phyloP scores from a whole-genome alignment of 2,329 filamentous ascomycete genomes.

The Fusarium mundagurra region DNA sequence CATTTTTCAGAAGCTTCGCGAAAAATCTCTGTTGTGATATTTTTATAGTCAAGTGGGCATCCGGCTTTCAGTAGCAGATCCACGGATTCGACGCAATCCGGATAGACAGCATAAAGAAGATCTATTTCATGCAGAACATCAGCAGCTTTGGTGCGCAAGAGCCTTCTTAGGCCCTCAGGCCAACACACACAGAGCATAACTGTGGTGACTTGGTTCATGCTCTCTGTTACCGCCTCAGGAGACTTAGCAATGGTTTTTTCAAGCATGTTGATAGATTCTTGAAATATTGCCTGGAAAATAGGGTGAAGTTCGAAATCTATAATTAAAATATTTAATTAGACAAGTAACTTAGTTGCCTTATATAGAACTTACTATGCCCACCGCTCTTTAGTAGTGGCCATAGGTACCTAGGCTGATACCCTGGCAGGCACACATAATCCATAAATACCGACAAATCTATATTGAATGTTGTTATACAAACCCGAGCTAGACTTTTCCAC shows the following conservation, averaged over 20 bases:
- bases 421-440: accelerated
- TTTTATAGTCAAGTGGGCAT: accelerated
- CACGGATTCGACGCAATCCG: background rate
- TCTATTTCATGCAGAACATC: accelerated
- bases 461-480: accelerated
- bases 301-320: background rate
- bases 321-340: accelerated
- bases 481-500: background rate
- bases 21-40: accelerated
- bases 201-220: accelerated
- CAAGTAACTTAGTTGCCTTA: accelerated
- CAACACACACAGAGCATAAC: accelerated
- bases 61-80: accelerated
- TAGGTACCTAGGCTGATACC: background rate
- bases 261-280: background rate
- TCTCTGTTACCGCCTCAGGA: no score
- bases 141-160: accelerated
- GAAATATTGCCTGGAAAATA: accelerated
- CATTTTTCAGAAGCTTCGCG: accelerated
- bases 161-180: background rate
- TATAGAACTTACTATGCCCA: background rate
- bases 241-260: background rate
- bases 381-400: accelerated
- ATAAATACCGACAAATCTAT: accelerated
- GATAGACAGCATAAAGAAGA: accelerated